These are phyloP conservation scores for Monosporascus sp. DNA, from an alignment of 2,329 filamentous ascomycete species.

Conservation along the genomic window DNA sequence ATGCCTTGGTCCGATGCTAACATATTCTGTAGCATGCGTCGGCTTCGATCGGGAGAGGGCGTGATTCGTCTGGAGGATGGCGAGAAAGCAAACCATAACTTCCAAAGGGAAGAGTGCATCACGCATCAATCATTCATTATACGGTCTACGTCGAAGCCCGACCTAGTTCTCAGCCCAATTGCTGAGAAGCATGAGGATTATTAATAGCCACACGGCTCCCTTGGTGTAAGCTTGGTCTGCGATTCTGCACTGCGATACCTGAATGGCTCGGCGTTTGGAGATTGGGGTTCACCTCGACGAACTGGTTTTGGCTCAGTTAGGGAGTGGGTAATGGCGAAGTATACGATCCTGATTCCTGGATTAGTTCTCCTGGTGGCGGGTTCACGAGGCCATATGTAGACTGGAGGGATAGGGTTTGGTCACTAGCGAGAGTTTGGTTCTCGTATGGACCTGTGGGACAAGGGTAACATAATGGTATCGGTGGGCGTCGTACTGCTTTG, in stretches of 20 bases:
- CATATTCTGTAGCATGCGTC: conserved; percentile 9
- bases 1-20: conserved; percentile 5
- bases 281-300: neutral
- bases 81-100: conserved; percentile 3
- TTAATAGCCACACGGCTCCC: neutral
- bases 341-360: too few species aligned
- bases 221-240: neutral
- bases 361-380: too few species aligned
- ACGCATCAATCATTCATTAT: neutral
- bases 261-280: neutral
- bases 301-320: neutral
- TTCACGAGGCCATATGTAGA: too few species aligned
- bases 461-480: too few species aligned
- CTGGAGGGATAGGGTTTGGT: too few species aligned
- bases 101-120: neutral
- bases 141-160: too few species aligned
- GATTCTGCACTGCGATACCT: neutral
- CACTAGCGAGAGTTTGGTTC: too few species aligned
- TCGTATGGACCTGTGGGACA: too few species aligned
- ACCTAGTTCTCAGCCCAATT: too few species aligned
- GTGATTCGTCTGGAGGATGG: conserved; percentile 18
- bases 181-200: too few species aligned
- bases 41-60: conserved; percentile 9
- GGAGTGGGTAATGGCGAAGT: neutral
- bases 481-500: too few species aligned